A percentile compares a stretch with the other conserved stretches of the same genome.
Conservation (phyloP, 768 basidiomycete genomes). For the Tylopilus rubrobrunneus region DNA sequence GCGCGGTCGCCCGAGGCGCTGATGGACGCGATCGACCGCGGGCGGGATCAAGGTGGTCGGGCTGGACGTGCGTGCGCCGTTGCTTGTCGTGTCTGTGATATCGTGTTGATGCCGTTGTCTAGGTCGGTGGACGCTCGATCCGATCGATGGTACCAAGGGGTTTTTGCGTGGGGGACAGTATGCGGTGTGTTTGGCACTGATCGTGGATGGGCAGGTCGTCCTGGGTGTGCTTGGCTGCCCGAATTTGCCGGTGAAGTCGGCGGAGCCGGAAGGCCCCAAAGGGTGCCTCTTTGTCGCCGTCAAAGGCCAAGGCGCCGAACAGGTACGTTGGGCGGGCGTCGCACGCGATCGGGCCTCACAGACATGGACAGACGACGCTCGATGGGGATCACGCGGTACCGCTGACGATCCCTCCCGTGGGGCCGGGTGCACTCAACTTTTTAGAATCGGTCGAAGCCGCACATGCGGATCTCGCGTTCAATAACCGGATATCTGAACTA, state of each 20-base stretch:
- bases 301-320: constrained; percentile 80
- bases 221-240: constrained; percentile 91
- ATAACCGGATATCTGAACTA: constrained; percentile 62
- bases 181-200: constrained; percentile 84
- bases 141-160: constrained; percentile 92
- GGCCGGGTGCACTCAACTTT: constrained; percentile 53
- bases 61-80: constrained; percentile 57
- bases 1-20: constrained; percentile 53
- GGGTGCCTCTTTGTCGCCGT: constrained; percentile 87
- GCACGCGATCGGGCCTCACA: background rate
- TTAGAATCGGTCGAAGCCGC: constrained; percentile 92
- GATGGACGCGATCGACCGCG: constrained; percentile 85
- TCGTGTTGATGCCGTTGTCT: background rate
- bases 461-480: constrained; percentile 88
- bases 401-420: constrained; percentile 44
- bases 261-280: constrained; percentile 51
- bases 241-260: constrained; percentile 65
- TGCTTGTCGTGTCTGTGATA: background rate
- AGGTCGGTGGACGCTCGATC: constrained; percentile 88
- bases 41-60: constrained; percentile 67
- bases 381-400: constrained; percentile 44
- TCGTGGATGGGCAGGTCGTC: constrained; percentile 73
- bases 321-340: constrained; percentile 35
- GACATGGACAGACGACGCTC: constrained; percentile 45
- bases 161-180: constrained; percentile 92